Evolutionary conservation across 1,284 basidiomycete genomes (phyloP), one percentile per base, ranked within the genome.

Genomic region (Pseudozyma tsukubaensis): DNA sequence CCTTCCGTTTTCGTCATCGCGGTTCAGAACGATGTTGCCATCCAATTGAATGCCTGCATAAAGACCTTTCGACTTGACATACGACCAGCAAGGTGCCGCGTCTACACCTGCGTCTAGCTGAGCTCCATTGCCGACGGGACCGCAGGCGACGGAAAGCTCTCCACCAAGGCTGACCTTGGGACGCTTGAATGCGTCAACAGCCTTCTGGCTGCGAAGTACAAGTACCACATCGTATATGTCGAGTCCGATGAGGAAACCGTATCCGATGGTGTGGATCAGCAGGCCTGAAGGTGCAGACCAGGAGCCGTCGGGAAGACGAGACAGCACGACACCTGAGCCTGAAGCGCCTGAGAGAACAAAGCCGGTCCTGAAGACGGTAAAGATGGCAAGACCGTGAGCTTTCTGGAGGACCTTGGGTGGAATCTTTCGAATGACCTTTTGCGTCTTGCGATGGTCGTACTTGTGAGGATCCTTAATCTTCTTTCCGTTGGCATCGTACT

Each of bases 181-280:
- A 42, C 62, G 55, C 47, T 74, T 76, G 67, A 83, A 83, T 0
- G 75, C 79, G 18, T 83, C 66, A 11, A 84, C 70, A 0, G 84
- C 80, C 36, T 76, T 61, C 42, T 81, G 71, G 36, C 66, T 83
- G 4, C 85, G 77, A 6, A 86, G 73, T 1, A 86, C 74, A 2
- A 86, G 75, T 1, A 85, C 84, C 12, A 85, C 84, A 45, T 86
- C 85, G 66, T 86, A 86, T 24, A 85, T 77, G 47, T 86, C 85
- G 13, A 82, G 73, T 0, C 85, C 85, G 36, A 82, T 76, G 12
- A 83, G 64, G 43, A 85, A 76, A 0, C 80, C 83, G 40, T 73
- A 77, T 0, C 81, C 80, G 16, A 83, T 45, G 0, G 83, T 84
- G 36, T 86, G 82, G 13, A 85, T 63, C 0, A 85, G 52, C 9